Base-by-base conservation (phyloP, 768 basidiomycete species). In the Galerina marginata region DNA sequence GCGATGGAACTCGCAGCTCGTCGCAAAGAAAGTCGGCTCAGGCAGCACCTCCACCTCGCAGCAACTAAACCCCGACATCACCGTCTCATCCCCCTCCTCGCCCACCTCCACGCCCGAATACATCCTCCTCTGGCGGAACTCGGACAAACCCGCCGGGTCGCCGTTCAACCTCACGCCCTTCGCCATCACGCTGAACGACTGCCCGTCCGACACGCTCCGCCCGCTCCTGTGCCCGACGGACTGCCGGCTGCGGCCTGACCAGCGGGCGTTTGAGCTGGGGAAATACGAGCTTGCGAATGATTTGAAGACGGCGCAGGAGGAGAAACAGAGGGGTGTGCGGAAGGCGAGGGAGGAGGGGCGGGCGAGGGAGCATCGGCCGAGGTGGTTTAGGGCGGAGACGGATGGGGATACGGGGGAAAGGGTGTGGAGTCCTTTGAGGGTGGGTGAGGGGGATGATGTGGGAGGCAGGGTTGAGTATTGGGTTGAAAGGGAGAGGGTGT, bases 121-220 rank as follows among this genome's bases (percentile, higher is more conserved):
- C 73, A 83, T 95, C 60, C 81, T 96, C 0, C 83, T 98, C 2
- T 99, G 96, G 96, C 83, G 92, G 60, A 99, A 98, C 75, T 93
- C 93, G 20, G 86, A 87, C 57, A 97, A 97, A 70, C 81, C 81
- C 0, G 77, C 80, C 1, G 82, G 81, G 0, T 87, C 90, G 10
- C 96, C 96, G 0, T 99, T 98, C 81, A 97, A 97, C 74, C 84
- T 99, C 20, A 96, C 96, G 0, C 96, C 95, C 0, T 99, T 90
- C 71, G 95, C 96, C 1, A 86, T 97, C 62, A 93, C 94, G 0
- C 79, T 97, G 60, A 99, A 99, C 69, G 88, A 96, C 70, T 92
- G 92, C 59, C 93, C 94, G 0, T 75, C 78, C 39, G 84, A 87
- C 9, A 84, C 84, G 2, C 77, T 98, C 11, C 80, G 80, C 58